Evolutionary conservation across 2,329 filamentous ascomycete species (phyloP).

Genomic region (Tolypocladium ophioglossoides): DNA sequence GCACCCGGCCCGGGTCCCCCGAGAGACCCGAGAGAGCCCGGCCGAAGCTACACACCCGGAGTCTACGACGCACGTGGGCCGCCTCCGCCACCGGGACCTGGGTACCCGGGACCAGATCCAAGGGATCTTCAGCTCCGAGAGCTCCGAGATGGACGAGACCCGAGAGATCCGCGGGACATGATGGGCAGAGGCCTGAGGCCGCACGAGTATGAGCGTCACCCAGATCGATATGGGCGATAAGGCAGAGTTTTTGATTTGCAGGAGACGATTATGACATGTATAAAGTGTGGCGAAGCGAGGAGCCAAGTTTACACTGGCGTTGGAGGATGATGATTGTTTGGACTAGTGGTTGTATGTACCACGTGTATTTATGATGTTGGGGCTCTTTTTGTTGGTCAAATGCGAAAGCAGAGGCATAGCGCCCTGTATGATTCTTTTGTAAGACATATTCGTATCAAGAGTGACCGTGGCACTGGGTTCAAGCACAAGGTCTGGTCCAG

Average conservation of each 20-base stretch:
- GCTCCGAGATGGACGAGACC: slow-evolving; percentile 19
- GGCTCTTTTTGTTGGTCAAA: background rate
- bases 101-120: slow-evolving; percentile 21
- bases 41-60: slow-evolving; percentile 35
- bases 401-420: background rate
- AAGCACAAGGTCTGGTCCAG: background rate
- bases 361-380: background rate
- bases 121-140: slow-evolving; percentile 19
- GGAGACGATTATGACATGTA: background rate
- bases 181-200: slow-evolving; percentile 31
- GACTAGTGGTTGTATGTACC: background rate
- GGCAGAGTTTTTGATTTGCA: background rate
- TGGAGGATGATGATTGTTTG: background rate
- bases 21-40: slow-evolving; percentile 30
- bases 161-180: slow-evolving; percentile 29
- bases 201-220: slow-evolving; percentile 34
- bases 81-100: slow-evolving; percentile 24
- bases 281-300: background rate
- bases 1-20: slow-evolving; percentile 30
- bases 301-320: background rate
- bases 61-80: slow-evolving; percentile 30
- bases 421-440: background rate
- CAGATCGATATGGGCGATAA: slow-evolving; percentile 34
- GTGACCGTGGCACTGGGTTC: background rate
- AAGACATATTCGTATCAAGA: background rate